Evolutionary conservation across 305 asterid genomes (phyloP).

Genomic region (Fraxinus angustifolia): DNA sequence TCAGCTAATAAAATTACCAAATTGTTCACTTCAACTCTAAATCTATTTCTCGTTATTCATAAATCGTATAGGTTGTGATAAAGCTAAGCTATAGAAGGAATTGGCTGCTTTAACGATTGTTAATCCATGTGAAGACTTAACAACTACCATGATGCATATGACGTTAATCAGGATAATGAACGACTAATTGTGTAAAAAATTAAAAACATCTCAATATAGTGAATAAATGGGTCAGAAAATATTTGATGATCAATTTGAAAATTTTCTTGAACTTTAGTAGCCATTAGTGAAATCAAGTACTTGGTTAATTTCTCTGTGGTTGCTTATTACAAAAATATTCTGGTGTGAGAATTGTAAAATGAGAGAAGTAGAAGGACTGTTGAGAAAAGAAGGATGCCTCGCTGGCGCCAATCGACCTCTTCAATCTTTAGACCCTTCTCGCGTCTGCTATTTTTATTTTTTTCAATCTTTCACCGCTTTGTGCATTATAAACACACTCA

Average conservation of each 20-base stretch:
- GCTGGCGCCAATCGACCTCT: slow-evolving; percentile 19
- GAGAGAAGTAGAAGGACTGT: background rate
- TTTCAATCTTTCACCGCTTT: slow-evolving; percentile 5
- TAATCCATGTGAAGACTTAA: background rate
- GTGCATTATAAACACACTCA: background rate
- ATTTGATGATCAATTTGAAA: background rate
- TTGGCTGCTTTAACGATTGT: background rate
- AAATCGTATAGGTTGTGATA: background rate
- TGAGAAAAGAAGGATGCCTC: slow-evolving; percentile 15
- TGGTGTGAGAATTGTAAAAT: background rate
- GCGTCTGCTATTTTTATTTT: background rate
- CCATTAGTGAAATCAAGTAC: background rate
- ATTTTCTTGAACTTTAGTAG: background rate
- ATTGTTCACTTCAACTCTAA: background rate
- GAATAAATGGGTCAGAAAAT: background rate
- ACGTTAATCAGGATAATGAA: background rate
- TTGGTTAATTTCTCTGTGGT: background rate
- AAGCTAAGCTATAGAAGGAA: background rate
- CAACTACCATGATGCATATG: background rate
- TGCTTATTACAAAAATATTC: background rate
- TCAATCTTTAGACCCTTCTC: slow-evolving; percentile 13
- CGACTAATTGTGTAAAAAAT: background rate
- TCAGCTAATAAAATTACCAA: background rate
- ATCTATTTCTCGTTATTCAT: background rate
- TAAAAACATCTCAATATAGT: background rate